Percentiles rank a stretch among this genome's conserved stretches.
phyloP scores from a whole-genome alignment of 371 early-diverging fungal genomes.

The Smittium culicis region DNA sequence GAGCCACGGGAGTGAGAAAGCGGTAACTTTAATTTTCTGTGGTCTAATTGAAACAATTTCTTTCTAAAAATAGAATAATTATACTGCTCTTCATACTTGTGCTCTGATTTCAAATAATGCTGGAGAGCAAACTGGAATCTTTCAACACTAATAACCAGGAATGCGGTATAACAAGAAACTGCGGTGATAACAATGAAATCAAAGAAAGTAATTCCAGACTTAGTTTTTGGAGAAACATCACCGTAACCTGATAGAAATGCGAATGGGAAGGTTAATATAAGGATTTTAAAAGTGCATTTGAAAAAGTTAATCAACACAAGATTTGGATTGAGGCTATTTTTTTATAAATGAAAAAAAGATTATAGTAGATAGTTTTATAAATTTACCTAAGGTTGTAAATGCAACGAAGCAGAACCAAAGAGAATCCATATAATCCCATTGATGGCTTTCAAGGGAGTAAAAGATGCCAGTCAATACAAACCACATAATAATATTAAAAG shows the following conservation, averaged over 20 bases:
- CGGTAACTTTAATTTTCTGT: neutral
- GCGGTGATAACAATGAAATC: constrained; percentile 27
- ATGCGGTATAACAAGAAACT: constrained; percentile 29
- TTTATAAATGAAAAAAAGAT: no score
- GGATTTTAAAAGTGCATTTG: neutral
- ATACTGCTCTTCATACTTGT: neutral
- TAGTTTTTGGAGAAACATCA: constrained; percentile 21
- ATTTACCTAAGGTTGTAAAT: constrained; percentile 23
- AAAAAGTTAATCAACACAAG: no score
- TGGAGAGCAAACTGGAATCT: neutral
- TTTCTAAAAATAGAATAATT: neutral
- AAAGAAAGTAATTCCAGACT: constrained; percentile 27
- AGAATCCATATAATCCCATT: constrained; percentile 29
- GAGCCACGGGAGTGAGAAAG: neutral
- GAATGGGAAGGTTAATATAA: neutral
- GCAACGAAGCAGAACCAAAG: constrained; percentile 32
- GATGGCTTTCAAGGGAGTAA: constrained; percentile 18
- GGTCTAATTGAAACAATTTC: neutral
- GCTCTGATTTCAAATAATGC: neutral
- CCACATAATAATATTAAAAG: constrained; percentile 25
- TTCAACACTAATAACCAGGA: constrained; percentile 25
- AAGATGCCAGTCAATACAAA: constrained; percentile 18
- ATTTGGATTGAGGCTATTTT: no score
- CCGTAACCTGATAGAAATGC: constrained; percentile 20
- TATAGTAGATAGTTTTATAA: no score